Conservation (phyloP, 1,139 yeast species). For the Taphrina wiesneri region DNA sequence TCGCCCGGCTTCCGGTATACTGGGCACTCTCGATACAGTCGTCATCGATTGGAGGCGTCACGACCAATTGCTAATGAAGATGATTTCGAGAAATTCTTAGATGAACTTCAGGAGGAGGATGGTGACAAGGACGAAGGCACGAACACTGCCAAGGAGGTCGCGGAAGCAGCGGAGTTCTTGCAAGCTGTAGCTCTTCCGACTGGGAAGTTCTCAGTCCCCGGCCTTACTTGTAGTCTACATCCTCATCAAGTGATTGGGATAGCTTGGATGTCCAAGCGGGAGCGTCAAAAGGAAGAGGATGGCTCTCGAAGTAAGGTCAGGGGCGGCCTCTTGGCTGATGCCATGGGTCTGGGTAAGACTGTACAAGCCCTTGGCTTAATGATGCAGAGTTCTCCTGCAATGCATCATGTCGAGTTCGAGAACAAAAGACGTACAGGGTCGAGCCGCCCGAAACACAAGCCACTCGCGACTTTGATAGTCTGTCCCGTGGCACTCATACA, state of each 20-base stretch:
- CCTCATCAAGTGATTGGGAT: constrained; percentile 81
- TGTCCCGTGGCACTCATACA: constrained; percentile 25
- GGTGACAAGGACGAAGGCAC: constrained; percentile 1
- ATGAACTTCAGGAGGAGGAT: constrained; percentile 13
- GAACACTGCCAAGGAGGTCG: constrained; percentile 14
- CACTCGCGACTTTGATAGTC: constrained; percentile 8
- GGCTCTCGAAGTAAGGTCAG: constrained; percentile 15
- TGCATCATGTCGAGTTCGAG: neutral
- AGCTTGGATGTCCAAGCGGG: constrained; percentile 75
- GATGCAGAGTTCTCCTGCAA: constrained; percentile 43
- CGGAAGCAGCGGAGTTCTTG: constrained; percentile 10
- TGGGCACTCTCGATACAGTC: neutral
- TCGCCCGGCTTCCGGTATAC: neutral
- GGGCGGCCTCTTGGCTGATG: constrained; percentile 38
- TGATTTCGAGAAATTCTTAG: constrained; percentile 15
- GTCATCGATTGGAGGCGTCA: neutral
- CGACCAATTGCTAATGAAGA: neutral
- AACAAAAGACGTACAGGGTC: neutral
- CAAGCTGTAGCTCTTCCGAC: neutral
- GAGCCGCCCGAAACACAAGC: constrained; percentile 1
- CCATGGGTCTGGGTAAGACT: constrained; percentile 38
- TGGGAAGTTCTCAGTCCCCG: neutral
- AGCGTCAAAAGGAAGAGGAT: constrained; percentile 45
- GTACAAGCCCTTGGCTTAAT: constrained; percentile 65
- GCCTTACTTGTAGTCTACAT: constrained; percentile 9